Percentiles rank a stretch among this genome's conserved stretches.
phyloP scores from a whole-genome alignment of 139 green algal species.

The Volvox reticuliferus region DNA sequence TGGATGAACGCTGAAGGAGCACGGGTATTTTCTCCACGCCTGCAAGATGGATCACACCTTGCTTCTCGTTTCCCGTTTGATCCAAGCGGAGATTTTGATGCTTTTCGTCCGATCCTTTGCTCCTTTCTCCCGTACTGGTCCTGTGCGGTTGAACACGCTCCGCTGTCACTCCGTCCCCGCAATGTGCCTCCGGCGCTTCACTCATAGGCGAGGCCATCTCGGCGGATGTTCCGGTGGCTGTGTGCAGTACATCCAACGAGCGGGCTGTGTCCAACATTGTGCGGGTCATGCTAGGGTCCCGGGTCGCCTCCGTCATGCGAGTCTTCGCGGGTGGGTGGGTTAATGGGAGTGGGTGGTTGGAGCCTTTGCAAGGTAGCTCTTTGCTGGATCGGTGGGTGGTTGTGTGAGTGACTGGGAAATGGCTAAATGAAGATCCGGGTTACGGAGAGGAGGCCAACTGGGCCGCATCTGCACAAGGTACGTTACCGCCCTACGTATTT shows the following conservation, averaged over 20 bases:
- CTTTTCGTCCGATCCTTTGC: too few relatives aligned
- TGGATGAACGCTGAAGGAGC: too few relatives aligned
- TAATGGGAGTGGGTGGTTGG: background rate
- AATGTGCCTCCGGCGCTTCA: background rate
- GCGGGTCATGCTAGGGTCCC: conserved; percentile 83
- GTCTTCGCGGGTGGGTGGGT: conserved; percentile 88
- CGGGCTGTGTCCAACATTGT: conserved; percentile 95
- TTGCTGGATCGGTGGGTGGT: background rate
- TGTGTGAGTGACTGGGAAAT: background rate
- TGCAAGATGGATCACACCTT: too few relatives aligned
- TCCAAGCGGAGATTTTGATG: too few relatives aligned
- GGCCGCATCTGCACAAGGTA: background rate
- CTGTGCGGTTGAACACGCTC: too few relatives aligned
- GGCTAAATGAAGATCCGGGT: background rate
- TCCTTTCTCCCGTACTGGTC: too few relatives aligned
- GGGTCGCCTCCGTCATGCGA: conserved; percentile 79
- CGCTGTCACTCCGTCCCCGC: background rate
- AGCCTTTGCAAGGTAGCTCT: background rate
- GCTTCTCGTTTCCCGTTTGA: too few relatives aligned
- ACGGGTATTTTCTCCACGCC: too few relatives aligned
- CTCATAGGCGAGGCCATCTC: conserved; percentile 83
- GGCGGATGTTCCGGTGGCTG: conserved; percentile 90
- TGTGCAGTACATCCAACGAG: conserved; percentile 99
- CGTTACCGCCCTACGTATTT: background rate
- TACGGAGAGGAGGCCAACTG: background rate